Base-by-base conservation (phyloP, 257 asterid genomes). In the Nicotiana attenuata region DNA sequence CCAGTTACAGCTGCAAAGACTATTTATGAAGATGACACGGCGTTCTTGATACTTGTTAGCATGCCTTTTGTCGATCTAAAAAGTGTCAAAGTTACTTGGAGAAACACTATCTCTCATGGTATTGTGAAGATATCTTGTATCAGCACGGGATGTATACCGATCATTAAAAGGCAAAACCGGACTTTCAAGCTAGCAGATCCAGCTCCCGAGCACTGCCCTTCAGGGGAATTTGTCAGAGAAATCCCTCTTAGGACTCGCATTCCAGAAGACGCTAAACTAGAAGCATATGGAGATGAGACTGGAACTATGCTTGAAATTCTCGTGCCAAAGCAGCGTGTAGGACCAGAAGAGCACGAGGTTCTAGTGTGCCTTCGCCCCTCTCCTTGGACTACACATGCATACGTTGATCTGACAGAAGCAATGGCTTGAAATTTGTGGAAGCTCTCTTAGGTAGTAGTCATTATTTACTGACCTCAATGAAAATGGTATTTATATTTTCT, bases 291-390 rank as follows among this genome's bases (percentile, higher is more conserved):
- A 53, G 91, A 88, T 71, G 80, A 83, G 29, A 86, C 90, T 0
- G 91, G 90, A 24, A 88, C 91, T 6, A 85, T 88, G 89, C 91
- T 88, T 11, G 91, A 88, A 82, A 88, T 88, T 56, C 87, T 85
- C 50, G 90, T 88, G 8, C 90, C 91, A 16, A 88, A 89, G 83
- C 91, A 87, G 64, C 91, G 86, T 15, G 83, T 81, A 22, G 91
- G 89, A 83, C 90, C 90, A 17, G 91, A 89, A 77, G 90, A 87
- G 77, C 91, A 87, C 8, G 90, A 89, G 75, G 91, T 89, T 38
- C 86, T 56, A 9, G 91, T 89, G 73, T 89, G 91, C 65, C 91
- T 89, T n/a, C 90, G 88, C 80, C 89, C 91, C 56, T 87, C 91
- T 55, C 87, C 91, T 76, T 86, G 87, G 87, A 83, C 88, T 7